Percentiles rank a stretch among this genome's conserved stretches.
These are phyloP conservation scores for Hordeum marinum DNA, from an alignment of 176 grass and related monocot species.

Conservation along the genomic window DNA sequence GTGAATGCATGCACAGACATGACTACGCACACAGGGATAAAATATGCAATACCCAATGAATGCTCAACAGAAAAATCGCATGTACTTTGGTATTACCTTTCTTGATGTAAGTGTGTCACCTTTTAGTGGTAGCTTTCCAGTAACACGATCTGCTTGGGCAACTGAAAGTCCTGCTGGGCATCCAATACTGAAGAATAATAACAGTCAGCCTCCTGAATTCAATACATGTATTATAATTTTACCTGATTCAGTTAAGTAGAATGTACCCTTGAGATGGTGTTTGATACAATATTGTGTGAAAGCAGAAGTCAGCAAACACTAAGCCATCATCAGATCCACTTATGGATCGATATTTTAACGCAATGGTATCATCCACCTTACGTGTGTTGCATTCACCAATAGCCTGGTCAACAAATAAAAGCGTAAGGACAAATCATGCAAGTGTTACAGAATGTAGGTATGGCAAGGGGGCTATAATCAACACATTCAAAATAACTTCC, in stretches of 20 bases:
- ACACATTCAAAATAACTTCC: neutral
- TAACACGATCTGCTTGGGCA: slow-evolving; percentile 70
- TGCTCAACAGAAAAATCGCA: neutral
- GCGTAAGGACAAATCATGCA: neutral
- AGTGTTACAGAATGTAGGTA: slow-evolving; percentile 9
- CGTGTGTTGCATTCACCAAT: slow-evolving; percentile 68
- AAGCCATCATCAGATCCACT: slow-evolving; percentile 57
- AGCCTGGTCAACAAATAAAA: slow-evolving; percentile 50
- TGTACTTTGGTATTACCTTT: slow-evolving; percentile 59
- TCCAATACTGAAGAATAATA: slow-evolving; percentile 39
- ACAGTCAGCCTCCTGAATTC: neutral
- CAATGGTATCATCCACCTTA: slow-evolving; percentile 58
- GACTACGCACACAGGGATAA: neutral
- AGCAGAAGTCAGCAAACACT: slow-evolving; percentile 73
- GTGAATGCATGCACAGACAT: slow-evolving; percentile 1
- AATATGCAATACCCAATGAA: neutral
- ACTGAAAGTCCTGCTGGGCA: slow-evolving; percentile 83
- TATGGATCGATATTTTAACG: slow-evolving; percentile 61
- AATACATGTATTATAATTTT: neutral
- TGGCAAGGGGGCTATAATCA: neutral
- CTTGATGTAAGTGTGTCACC: slow-evolving; percentile 55
- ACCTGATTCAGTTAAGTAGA: slow-evolving; percentile 15
- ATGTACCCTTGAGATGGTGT: slow-evolving; percentile 63
- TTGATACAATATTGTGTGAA: slow-evolving; percentile 86
- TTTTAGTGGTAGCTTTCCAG: slow-evolving; percentile 76